phyloP scores from a whole-genome alignment of 1,284 basidiomycete genomes.

The Kwoniella shivajii region DNA sequence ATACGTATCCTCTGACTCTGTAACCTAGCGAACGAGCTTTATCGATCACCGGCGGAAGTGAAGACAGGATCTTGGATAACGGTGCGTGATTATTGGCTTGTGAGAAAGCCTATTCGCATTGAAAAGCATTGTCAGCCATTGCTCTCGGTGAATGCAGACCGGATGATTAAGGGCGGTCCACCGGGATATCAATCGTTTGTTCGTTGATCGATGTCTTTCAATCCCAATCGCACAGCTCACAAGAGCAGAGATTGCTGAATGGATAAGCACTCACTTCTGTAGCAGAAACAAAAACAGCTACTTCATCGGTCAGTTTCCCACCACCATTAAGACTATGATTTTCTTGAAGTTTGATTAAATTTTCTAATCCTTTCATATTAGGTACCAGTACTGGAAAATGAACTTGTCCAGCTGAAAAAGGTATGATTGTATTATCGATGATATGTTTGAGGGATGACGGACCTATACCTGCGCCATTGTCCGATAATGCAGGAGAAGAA shows the following conservation, averaged over 20 bases:
- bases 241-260: not conserved
- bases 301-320: constrained; percentile 68
- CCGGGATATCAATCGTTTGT: no score
- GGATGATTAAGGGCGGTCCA: not conserved
- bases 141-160: not conserved
- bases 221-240: no score
- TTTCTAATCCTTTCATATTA: constrained; percentile 74
- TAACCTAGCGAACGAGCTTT: constrained; percentile 66
- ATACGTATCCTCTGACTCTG: constrained; percentile 83
- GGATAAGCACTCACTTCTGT: constrained; percentile 67
- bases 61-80: constrained; percentile 69
- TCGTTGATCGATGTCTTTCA: no score
- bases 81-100: constrained; percentile 83
- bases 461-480: constrained; percentile 35
- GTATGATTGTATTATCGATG: constrained; percentile 4
- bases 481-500: constrained; percentile 18
- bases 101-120: constrained; percentile 62
- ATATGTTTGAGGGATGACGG: constrained; percentile 57
- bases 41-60: constrained; percentile 66
- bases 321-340: constrained; percentile 19
- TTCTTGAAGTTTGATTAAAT: constrained; percentile 60
- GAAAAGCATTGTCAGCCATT: not conserved
- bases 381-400: constrained; percentile 85
- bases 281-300: constrained; percentile 86
- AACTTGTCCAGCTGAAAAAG: constrained; percentile 57